Conservation (phyloP, 2,329 filamentous ascomycete species). For the Claviceps maximensis region DNA sequence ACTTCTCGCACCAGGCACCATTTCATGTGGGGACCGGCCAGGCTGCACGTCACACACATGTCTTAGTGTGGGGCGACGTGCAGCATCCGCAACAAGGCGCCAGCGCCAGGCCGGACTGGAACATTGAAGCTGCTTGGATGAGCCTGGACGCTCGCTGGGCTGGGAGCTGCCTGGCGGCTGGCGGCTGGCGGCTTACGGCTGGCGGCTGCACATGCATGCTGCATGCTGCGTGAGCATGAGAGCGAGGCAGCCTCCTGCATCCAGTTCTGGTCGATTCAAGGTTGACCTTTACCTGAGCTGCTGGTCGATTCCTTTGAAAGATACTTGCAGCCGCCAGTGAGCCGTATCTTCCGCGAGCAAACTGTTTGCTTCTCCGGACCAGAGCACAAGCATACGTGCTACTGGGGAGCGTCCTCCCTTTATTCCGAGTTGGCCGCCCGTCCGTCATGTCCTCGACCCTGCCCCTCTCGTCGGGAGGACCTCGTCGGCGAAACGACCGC, state of each 20-base stretch:
- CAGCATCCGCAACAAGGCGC: too few species aligned
- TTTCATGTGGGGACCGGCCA: neutral
- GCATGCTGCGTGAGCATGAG: too few species aligned
- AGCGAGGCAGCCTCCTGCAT: neutral
- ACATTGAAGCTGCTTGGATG: too few species aligned
- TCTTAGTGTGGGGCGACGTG: neutral
- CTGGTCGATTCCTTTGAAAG: too few species aligned
- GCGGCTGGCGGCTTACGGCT: too few species aligned
- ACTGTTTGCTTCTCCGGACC: neutral
- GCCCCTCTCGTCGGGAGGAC: slow-evolving; percentile 2
- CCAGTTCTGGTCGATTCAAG: neutral
- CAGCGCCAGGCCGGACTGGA: too few species aligned
- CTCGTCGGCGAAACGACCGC: slow-evolving; percentile 16
- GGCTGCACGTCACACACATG: neutral
- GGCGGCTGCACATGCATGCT: too few species aligned
- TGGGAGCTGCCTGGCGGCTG: too few species aligned
- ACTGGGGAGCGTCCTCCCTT: neutral
- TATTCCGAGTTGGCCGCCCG: slow-evolving; percentile 1
- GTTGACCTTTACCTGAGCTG: too few species aligned
- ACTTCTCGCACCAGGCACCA: too few species aligned
- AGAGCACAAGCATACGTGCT: slow-evolving; percentile 3
- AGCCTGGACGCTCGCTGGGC: too few species aligned
- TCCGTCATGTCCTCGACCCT: slow-evolving; percentile 11
- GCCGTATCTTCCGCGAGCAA: neutral
- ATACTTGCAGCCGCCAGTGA: neutral